phyloP scores from a whole-genome alignment of 192 early-diverging fungal species.

The Backusella psychrophila region DNA sequence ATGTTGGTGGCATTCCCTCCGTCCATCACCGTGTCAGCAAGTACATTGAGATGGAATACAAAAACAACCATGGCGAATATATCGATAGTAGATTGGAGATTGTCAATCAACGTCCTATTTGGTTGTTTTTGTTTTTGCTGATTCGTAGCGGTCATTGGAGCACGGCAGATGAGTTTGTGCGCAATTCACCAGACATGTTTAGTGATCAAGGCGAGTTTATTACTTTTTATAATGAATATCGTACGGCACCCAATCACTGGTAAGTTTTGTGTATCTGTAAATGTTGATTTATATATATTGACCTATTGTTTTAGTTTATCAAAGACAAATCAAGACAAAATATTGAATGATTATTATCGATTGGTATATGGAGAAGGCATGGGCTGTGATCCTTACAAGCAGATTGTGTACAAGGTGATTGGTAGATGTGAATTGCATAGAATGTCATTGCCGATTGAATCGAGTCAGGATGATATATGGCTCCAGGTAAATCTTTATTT shows the following conservation, averaged over 20 bases:
- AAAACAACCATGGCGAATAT: conserved; percentile 46
- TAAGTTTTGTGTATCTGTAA: background rate
- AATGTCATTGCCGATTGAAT: conserved; percentile 57
- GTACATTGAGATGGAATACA: conserved; percentile 69
- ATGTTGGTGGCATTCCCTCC: conserved; percentile 81
- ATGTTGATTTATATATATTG: background rate
- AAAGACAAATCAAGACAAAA: conserved; percentile 44
- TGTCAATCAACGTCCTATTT: conserved; percentile 64
- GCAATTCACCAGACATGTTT: conserved; percentile 52
- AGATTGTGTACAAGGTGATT: conserved; percentile 84
- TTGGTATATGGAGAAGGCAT: conserved; percentile 37
- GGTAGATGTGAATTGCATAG: conserved; percentile 84
- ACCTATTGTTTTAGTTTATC: conserved; percentile 33
- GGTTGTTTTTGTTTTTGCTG: conserved; percentile 85
- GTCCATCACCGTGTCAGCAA: conserved; percentile 67
- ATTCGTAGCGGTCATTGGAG: conserved; percentile 71
- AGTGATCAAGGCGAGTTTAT: conserved; percentile 69
- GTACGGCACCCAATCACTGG: conserved; percentile 42
- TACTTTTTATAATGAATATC: conserved; percentile 66
- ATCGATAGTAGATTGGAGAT: conserved; percentile 41
- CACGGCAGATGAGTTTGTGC: conserved; percentile 68
- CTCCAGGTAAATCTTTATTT: conserved; percentile 48
- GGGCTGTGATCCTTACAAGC: conserved; percentile 86
- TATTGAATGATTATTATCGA: conserved; percentile 58
- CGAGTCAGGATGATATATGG: conserved; percentile 96